phyloP scores from a whole-genome alignment of 305 asterid genomes.

The Ajuga reptans region DNA sequence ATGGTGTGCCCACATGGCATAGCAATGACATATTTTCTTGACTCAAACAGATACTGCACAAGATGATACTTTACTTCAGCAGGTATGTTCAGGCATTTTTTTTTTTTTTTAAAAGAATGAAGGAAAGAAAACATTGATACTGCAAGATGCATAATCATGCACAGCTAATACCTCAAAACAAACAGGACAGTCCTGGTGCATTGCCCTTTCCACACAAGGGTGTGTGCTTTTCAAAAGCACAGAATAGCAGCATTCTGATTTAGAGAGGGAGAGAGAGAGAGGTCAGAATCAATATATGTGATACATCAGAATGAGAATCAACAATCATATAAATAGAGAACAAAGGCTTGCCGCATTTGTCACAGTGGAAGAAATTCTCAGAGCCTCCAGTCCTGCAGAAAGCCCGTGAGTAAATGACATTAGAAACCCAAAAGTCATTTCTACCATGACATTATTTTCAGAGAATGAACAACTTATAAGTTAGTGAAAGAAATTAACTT shows the following conservation, averaged over 20 bases:
- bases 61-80: too few species aligned
- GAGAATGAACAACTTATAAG: too few species aligned
- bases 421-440: background rate
- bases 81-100: too few species aligned
- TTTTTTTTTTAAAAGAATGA: too few species aligned
- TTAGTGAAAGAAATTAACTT: too few species aligned
- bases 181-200: slow-evolving; percentile 88
- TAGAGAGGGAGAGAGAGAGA: too few species aligned
- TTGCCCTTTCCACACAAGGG: slow-evolving; percentile 79
- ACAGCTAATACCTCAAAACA: slow-evolving; percentile 88
- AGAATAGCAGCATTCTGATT: slow-evolving; percentile 74
- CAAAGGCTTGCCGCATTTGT: slow-evolving; percentile 32
- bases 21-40: slow-evolving; percentile 54
- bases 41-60: slow-evolving; percentile 69
- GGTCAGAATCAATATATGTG: too few species aligned
- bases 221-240: slow-evolving; percentile 41
- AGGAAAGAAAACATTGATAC: too few species aligned
- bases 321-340: background rate
- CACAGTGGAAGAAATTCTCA: slow-evolving; percentile 35
- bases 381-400: slow-evolving; percentile 62
- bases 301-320: slow-evolving; percentile 11
- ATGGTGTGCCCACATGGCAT: slow-evolving; percentile 84
- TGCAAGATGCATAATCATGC: too few species aligned
- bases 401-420: too few species aligned
- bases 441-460: too few species aligned